phyloP scores from a whole-genome alignment of 169 alveolate genomes.

The Blepharisma undulans region DNA sequence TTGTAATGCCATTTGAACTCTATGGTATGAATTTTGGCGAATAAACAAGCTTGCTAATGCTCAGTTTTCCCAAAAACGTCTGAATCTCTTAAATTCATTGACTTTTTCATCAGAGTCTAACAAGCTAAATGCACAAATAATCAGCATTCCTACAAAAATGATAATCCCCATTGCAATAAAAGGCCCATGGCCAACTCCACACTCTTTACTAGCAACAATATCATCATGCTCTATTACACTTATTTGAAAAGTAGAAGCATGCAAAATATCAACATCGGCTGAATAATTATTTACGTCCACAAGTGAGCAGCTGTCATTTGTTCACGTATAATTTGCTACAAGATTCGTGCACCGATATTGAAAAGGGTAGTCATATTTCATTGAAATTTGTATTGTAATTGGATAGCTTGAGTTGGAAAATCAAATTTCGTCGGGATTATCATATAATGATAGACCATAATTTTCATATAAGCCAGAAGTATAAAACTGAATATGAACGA shows the following conservation, averaged over 20 bases:
- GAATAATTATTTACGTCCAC: too few relatives aligned
- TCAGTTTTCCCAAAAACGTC: too few relatives aligned
- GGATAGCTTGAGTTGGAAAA: background rate
- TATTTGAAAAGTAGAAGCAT: too few relatives aligned
- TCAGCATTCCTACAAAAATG: too few relatives aligned
- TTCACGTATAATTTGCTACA: too few relatives aligned
- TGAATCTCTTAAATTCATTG: too few relatives aligned
- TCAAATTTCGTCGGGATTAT: background rate
- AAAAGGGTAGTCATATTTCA: background rate
- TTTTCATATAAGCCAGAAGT: background rate
- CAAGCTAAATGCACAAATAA: too few relatives aligned
- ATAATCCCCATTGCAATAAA: background rate
- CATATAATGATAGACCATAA: background rate
- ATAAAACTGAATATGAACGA: background rate
- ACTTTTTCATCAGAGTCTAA: too few relatives aligned
- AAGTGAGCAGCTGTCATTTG: too few relatives aligned
- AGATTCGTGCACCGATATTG: background rate
- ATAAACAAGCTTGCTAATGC: background rate
- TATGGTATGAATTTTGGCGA: background rate
- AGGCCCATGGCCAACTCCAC: background rate
- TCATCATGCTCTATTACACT: too few relatives aligned
- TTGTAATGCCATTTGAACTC: background rate
- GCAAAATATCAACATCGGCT: too few relatives aligned
- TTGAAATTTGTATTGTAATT: background rate
- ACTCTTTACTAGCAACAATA: too few relatives aligned